phyloP scores from a whole-genome alignment of 2,329 filamentous ascomycete genomes.

The Bimuria novae-zelandiae region DNA sequence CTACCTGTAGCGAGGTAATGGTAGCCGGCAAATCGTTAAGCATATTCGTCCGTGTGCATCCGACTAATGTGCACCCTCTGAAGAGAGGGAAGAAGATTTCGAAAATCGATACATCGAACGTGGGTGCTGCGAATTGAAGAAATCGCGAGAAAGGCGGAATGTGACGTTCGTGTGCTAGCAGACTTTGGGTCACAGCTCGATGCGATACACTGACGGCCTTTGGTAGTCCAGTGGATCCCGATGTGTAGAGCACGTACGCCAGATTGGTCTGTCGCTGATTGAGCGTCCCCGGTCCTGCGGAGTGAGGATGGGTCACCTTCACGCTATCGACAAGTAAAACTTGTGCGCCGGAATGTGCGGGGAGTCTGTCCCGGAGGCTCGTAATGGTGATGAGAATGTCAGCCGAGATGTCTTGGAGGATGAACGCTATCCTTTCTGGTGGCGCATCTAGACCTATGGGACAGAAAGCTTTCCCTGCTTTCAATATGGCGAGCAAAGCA shows the following conservation, averaged over 20 bases:
- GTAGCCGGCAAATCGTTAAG: slow-evolving; percentile 73
- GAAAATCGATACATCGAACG: slow-evolving; percentile 93
- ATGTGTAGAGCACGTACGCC: slow-evolving; percentile 94
- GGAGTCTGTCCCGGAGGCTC: slow-evolving; percentile 50
- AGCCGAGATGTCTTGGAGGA: slow-evolving; percentile 76
- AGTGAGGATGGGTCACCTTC: slow-evolving; percentile 33
- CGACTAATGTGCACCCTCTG: slow-evolving; percentile 73
- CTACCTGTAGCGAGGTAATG: slow-evolving; percentile 69
- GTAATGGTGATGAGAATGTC: slow-evolving; percentile 68
- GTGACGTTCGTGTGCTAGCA: slow-evolving; percentile 78
- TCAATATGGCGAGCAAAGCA: slow-evolving; percentile 75
- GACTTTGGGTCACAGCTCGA: slow-evolving; percentile 75
- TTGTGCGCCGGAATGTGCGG: slow-evolving; percentile 39
- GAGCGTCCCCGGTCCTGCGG: slow-evolving; percentile 17
- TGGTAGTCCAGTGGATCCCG: slow-evolving; percentile 83
- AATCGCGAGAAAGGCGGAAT: slow-evolving; percentile 79
- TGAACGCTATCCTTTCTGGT: slow-evolving; percentile 76
- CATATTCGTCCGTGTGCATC: slow-evolving; percentile 70
- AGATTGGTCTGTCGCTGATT: slow-evolving; percentile 46
- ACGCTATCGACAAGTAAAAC: slow-evolving; percentile 51
- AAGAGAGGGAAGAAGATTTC: slow-evolving; percentile 90
- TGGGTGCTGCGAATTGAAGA: slow-evolving; percentile 88
- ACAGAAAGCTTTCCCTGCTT: slow-evolving; percentile 83
- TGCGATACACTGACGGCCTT: slow-evolving; percentile 89
- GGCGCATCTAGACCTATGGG: slow-evolving; percentile 81